phyloP scores from a whole-genome alignment of 2,329 filamentous ascomycete species.

The Rhynchosporium agropyri region DNA sequence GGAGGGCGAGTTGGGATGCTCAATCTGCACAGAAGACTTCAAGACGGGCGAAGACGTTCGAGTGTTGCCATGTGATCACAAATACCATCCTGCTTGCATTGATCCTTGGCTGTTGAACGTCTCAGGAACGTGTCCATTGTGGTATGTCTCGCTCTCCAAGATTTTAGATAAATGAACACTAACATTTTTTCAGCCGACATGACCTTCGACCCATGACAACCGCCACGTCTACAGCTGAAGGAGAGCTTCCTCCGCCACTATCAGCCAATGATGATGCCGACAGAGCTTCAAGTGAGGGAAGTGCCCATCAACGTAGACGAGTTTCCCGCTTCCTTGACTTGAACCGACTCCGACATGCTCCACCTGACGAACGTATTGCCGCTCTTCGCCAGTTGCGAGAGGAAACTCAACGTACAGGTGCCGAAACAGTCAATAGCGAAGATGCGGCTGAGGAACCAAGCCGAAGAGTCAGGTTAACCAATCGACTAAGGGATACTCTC shows the following conservation, averaged over 20 bases:
- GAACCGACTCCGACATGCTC: conserved; percentile 59
- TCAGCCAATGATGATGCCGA: conserved; percentile 27
- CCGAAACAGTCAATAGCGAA: conserved; percentile 8
- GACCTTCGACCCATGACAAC: conserved; percentile 43
- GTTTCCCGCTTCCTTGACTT: conserved; percentile 59
- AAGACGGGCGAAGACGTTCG: conserved; percentile 66
- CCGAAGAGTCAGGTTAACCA: conserved; percentile 37
- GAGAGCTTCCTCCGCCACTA: conserved; percentile 39
- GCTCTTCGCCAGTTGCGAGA: conserved; percentile 55
- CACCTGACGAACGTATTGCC: conserved; percentile 63
- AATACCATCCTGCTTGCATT: conserved; percentile 68
- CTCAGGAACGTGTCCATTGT: conserved; percentile 69
- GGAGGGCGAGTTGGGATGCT: conserved; percentile 54
- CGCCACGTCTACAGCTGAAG: conserved; percentile 42
- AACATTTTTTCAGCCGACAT: conserved; percentile 41
- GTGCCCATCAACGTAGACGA: conserved; percentile 48
- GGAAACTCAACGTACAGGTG: conserved; percentile 39
- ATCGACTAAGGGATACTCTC: conserved; percentile 38
- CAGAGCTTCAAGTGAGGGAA: conserved; percentile 40
- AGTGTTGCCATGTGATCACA: conserved; percentile 68
- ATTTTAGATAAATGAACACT: conserved; percentile 15
- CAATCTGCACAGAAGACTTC: conserved; percentile 73
- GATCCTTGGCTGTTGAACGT: conserved; percentile 73
- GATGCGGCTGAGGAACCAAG: conserved; percentile 34
- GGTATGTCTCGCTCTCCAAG: conserved; percentile 51